phyloP scores from a whole-genome alignment of 2,329 filamentous ascomycete species.

The Pestalotiopsis sp. region DNA sequence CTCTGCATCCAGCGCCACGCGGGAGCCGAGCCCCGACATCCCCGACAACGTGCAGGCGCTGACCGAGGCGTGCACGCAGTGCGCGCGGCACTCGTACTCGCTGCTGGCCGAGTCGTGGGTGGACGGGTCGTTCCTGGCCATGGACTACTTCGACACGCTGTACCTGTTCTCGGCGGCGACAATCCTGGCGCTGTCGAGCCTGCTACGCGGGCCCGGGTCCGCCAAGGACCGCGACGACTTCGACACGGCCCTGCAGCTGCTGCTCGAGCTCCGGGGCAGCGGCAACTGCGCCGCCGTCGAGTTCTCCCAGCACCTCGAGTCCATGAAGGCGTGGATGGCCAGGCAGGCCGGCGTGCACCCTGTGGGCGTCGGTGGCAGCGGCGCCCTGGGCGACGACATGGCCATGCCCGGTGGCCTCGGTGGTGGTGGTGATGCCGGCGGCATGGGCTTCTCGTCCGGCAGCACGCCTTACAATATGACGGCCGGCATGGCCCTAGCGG shows the following conservation, averaged over 20 bases:
- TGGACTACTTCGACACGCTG: conserved; percentile 48
- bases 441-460: neutral
- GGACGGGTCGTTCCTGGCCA: conserved; percentile 45
- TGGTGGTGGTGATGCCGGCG: neutral
- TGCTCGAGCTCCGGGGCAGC: conserved; percentile 38
- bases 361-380: neutral
- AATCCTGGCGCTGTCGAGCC: conserved; percentile 44
- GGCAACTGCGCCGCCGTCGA: conserved; percentile 44
- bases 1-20: neutral
- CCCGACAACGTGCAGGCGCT: conserved; percentile 37
- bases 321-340: conserved; percentile 19
- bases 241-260: conserved; percentile 37
- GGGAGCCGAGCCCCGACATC: conserved; percentile 22
- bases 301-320: conserved; percentile 42
- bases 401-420: neutral
- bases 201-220: conserved; percentile 31
- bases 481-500: conserved; percentile 35
- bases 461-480: conserved; percentile 19
- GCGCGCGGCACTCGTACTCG: conserved; percentile 44
- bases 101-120: conserved; percentile 47
- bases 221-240: conserved; percentile 41
- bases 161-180: conserved; percentile 49
- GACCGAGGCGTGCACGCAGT: conserved; percentile 45
- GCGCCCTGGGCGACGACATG: neutral
- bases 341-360: neutral